Percentiles rank a stretch among this genome's conserved stretches.
Evolutionary conservation across 192 early-diverging fungal genomes (phyloP).

Genomic region (Glomus cerebriforme): DNA sequence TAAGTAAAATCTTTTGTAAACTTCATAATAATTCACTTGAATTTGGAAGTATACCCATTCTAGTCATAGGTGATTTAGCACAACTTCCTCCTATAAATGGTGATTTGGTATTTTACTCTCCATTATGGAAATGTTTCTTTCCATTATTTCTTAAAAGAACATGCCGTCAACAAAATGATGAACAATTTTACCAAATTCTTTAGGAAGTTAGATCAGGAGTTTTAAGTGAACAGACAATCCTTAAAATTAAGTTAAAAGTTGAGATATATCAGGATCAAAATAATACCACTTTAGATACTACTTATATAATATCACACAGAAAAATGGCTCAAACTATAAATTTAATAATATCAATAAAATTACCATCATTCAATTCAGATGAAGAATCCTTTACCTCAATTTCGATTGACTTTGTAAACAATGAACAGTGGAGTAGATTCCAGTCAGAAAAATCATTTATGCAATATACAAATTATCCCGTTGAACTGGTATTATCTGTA

Average conservation of each 20-base stretch:
- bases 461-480: not conserved
- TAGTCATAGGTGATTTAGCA: not conserved
- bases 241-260: not conserved
- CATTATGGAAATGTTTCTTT: not conserved
- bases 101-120: not conserved
- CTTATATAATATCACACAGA: not conserved
- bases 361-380: not conserved
- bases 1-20: not conserved
- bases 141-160: not conserved
- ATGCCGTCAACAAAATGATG: not conserved
- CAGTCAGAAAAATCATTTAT: not conserved
- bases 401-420: not conserved
- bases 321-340: not conserved
- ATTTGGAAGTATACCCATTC: not conserved
- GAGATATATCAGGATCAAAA: not conserved
- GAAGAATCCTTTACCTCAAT: not conserved
- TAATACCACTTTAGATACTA: not conserved
- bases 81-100: conserved; percentile 7
- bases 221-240: not conserved
- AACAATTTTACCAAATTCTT: not conserved
- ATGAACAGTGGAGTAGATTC: too few relatives aligned
- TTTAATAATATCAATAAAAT: not conserved
- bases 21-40: not conserved
- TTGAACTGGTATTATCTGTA: not conserved
- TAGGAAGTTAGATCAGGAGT: not conserved